phyloP scores from a whole-genome alignment of 2,329 filamentous ascomycete species.

The Fusarium abutilonis region DNA sequence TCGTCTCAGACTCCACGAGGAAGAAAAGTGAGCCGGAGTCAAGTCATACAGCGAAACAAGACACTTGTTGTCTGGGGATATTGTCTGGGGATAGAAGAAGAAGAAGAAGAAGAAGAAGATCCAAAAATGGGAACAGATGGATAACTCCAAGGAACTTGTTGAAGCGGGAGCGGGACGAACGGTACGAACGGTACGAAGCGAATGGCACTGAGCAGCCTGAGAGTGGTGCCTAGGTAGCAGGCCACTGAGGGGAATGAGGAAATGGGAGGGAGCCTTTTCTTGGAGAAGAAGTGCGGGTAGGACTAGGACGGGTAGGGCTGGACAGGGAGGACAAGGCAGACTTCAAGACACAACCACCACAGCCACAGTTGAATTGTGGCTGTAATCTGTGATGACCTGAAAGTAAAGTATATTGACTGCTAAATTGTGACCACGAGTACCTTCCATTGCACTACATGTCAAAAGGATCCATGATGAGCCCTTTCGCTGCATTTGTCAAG shows the following conservation, averaged over 20 bases:
- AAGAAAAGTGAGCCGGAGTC: constrained; percentile 38
- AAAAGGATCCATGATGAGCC: constrained; percentile 7
- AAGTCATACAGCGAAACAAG: constrained; percentile 42
- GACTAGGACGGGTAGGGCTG: constrained; percentile 36
- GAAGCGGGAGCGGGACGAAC: constrained; percentile 43
- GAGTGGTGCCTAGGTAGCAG: constrained; percentile 11
- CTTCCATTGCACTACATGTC: not conserved
- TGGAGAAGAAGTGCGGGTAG: constrained; percentile 13
- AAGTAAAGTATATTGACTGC: constrained; percentile 18
- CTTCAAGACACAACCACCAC: constrained; percentile 1
- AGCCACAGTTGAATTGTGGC: constrained; percentile 29
- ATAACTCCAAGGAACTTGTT: constrained; percentile 11
- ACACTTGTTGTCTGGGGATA: too few species aligned
- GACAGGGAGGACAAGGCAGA: constrained; percentile 37
- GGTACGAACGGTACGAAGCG: constrained; percentile 39
- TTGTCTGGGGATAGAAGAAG: constrained; percentile 15
- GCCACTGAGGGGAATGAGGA: not conserved
- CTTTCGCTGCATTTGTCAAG: constrained; percentile 25
- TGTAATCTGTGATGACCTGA: constrained; percentile 3
- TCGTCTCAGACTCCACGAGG: constrained; percentile 53
- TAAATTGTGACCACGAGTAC: constrained; percentile 7
- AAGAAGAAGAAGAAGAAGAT: not conserved
- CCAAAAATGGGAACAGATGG: constrained; percentile 14
- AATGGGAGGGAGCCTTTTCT: constrained; percentile 22
- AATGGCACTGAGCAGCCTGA: constrained; percentile 20